Evolutionary conservation across 2,329 filamentous ascomycete genomes (phyloP).

Genomic region (Corynespora cassiicola): DNA sequence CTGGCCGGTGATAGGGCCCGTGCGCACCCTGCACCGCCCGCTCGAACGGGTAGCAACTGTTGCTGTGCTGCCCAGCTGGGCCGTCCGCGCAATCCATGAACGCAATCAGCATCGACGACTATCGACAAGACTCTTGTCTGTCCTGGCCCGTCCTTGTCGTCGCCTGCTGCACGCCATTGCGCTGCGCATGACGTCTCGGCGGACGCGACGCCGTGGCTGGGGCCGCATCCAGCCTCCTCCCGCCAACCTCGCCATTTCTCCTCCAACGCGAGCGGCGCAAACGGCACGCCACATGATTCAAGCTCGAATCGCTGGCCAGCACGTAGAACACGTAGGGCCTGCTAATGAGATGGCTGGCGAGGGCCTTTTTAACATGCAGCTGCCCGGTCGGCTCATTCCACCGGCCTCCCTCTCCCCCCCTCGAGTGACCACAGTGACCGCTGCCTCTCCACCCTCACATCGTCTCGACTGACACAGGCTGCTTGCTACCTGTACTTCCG

Average conservation of each 20-base stretch:
- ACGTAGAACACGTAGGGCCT: constrained; percentile 33
- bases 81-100: constrained; percentile 14
- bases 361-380: constrained; percentile 33
- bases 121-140: constrained; percentile 5
- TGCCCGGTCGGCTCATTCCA: constrained; percentile 28
- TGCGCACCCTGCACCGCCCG: constrained; percentile 6
- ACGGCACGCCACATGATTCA: constrained; percentile 26
- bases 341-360: constrained; percentile 42
- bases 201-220: constrained; percentile 32
- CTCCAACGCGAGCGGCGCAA: constrained; percentile 35
- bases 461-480: constrained; percentile 16
- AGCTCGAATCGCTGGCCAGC: constrained; percentile 24
- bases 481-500: constrained; percentile 10
- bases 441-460: constrained; percentile 17
- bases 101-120: background rate
- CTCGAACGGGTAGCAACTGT: too few species aligned
- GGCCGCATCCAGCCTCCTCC: constrained; percentile 30
- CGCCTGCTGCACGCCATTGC: constrained; percentile 1
- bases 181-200: too few species aligned
- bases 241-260: constrained; percentile 42
- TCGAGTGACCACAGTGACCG: constrained; percentile 30
- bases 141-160: constrained; percentile 7
- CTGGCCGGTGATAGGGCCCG: constrained; percentile 4
- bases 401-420: constrained; percentile 18
- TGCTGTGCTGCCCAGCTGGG: too few species aligned